Evolutionary conservation across 1,284 basidiomycete genomes (phyloP), one percentile per base, ranked within the genome.

Genomic region (Marasmius fiardii): DNA sequence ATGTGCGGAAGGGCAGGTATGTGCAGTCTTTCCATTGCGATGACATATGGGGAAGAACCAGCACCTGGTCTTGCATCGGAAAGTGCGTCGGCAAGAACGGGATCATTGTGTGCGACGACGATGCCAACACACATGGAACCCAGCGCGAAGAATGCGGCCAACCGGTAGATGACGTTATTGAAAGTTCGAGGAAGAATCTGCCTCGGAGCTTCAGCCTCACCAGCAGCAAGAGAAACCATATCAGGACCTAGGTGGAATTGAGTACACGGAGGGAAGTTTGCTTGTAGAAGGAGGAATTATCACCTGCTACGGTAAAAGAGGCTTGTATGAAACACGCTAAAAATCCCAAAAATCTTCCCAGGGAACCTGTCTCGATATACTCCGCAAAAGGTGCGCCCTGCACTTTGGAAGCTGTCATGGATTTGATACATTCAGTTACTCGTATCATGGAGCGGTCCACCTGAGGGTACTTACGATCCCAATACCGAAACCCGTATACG

Each of bases 11-110:
- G 71, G 7, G 79, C 74, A 41, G 75, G 74, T 63, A 88, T 88
- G 12, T 78, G 73, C 35, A 88, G 74, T 28, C 73, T 74, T 63
- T 76, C 65, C 74, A 91, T 88, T n/a, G 88, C 88, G 59, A 91
- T 89, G 58, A 91, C 88, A 69, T 87, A 92, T n/a, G 83, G 78
- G 14, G 81, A 80, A 33, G 79, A 69, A 4, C 82, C 85, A 10
- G 82, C 80, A 37, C 79, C 81, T 62, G 65, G 76, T 62, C 61
- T 73, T 55, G 85, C 44, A 23, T 47, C 39, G 14, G 41, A 53
- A 23, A 33, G 28, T 1, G 47, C 24, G 1, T 49, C 4, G 12
- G 28, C 23, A n/a, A 49, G 47, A 20, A 16, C 18, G 2, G 24
- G 10, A 7, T 49, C 47, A 26, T 49, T 49, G 26, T 49, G 33